Percentiles rank a stretch among this genome's conserved stretches.
phyloP scores from a whole-genome alignment of 2,329 filamentous ascomycete genomes.

The Coniella lustricola region DNA sequence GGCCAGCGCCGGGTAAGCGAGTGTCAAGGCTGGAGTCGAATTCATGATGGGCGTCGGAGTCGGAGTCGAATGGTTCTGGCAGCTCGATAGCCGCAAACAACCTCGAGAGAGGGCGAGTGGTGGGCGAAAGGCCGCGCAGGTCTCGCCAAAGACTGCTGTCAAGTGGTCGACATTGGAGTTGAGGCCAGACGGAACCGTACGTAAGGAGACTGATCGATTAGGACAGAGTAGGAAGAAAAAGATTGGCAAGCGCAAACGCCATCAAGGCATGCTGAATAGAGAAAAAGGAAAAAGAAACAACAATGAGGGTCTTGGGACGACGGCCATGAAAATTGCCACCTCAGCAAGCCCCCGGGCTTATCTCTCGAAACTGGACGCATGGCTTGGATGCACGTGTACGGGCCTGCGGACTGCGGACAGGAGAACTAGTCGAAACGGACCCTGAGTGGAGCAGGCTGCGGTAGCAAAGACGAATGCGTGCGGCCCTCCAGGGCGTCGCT shows the following conservation, averaged over 20 bases:
- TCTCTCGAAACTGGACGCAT: slow-evolving; percentile 7
- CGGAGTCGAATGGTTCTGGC: slow-evolving; percentile 6
- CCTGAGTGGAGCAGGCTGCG: slow-evolving; percentile 30
- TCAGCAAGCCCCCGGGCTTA: slow-evolving; percentile 15
- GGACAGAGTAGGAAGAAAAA: neutral
- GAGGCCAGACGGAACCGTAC: slow-evolving; percentile 6
- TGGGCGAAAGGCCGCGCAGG: slow-evolving; percentile 25
- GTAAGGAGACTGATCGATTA: neutral
- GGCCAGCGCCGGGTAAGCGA: slow-evolving; percentile 6
- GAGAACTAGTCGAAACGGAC: slow-evolving; percentile 39
- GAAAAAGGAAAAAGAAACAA: slow-evolving; percentile 24
- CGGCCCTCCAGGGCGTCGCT: no score
- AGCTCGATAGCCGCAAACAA: slow-evolving; percentile 13
- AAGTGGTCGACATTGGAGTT: slow-evolving; percentile 13
- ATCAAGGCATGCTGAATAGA: slow-evolving; percentile 20
- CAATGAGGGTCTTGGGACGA: slow-evolving; percentile 28
- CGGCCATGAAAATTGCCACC: slow-evolving; percentile 11
- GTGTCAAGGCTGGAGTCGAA: neutral
- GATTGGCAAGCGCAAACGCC: slow-evolving; percentile 16
- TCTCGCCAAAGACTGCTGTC: slow-evolving; percentile 18
- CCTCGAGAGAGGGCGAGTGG: slow-evolving; percentile 21
- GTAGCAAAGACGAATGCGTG: slow-evolving; percentile 18
- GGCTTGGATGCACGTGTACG: neutral
- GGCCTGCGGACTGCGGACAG: slow-evolving; percentile 26
- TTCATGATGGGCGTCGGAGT: slow-evolving; percentile 8